A percentile compares a stretch with the other conserved stretches of the same genome.
Evolutionary conservation across 129 eudicot genomes (phyloP).

Genomic region (Flaveria linearis): DNA sequence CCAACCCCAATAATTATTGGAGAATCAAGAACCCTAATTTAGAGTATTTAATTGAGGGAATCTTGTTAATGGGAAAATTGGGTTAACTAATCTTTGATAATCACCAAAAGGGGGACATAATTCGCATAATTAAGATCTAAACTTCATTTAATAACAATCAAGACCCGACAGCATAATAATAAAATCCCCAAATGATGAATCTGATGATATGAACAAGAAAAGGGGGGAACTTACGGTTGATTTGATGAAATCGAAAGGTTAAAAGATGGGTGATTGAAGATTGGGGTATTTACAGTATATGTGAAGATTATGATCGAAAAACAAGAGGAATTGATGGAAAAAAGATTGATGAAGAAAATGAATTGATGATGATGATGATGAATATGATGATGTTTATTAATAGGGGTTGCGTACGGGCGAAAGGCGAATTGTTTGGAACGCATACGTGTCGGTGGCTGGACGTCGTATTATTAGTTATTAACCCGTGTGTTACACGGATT

Average conservation of each 20-base stretch:
- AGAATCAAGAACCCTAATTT: conserved; percentile 25
- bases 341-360: no score
- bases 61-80: conserved; percentile 28
- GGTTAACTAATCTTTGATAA: conserved; percentile 28
- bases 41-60: conserved; percentile 16
- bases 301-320: not conserved
- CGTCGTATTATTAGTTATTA: not conserved
- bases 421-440: conserved; percentile 2
- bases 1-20: not conserved
- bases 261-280: not conserved
- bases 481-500: no score
- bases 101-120: conserved; percentile 18
- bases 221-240: not conserved
- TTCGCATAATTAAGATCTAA: conserved; percentile 40
- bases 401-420: conserved; percentile 24
- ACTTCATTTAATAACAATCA: conserved; percentile 38
- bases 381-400: conserved; percentile 27
- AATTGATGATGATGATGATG: not conserved
- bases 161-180: not conserved
- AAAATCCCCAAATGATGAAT: conserved; percentile 15
- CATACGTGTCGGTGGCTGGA: conserved; percentile 8
- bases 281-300: conserved; percentile 12
- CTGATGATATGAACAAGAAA: conserved; percentile 15
- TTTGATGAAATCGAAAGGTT: not conserved
- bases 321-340: not conserved